Evolutionary conservation across 257 asterid species (phyloP).

Genomic region (Petrea volubilis): DNA sequence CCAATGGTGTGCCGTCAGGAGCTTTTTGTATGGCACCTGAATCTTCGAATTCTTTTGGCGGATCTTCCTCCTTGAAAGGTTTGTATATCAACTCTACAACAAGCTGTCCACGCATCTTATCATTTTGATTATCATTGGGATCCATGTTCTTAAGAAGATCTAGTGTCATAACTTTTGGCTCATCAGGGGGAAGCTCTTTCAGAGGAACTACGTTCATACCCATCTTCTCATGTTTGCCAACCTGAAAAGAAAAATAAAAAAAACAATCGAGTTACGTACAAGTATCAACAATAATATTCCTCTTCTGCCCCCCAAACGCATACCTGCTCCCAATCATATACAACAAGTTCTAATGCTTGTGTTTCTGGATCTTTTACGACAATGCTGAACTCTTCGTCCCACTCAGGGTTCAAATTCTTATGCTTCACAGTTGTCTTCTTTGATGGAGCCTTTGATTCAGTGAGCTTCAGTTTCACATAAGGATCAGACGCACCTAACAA

Average conservation of each 20-base stretch:
- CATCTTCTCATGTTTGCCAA: constrained; percentile 96
- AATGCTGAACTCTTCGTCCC: constrained; percentile 90
- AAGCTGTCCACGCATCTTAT: constrained; percentile 86
- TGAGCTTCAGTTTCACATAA: constrained; percentile 87
- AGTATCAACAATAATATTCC: neutral
- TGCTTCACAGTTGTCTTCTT: constrained; percentile 89
- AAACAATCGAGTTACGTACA: neutral
- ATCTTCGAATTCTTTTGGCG: constrained; percentile 48
- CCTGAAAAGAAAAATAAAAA: constrained; percentile 39
- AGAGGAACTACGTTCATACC: constrained; percentile 84
- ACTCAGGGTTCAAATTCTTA: constrained; percentile 83
- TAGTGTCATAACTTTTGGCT: constrained; percentile 64
- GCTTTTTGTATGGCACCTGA: constrained; percentile 56
- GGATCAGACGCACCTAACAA: constrained; percentile 94
- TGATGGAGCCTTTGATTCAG: constrained; percentile 93
- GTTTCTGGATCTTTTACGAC: constrained; percentile 86
- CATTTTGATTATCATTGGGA: constrained; percentile 66
- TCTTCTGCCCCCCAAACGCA: neutral
- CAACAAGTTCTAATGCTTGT: constrained; percentile 71
- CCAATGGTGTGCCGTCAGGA: constrained; percentile 86
- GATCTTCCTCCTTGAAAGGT: constrained; percentile 82
- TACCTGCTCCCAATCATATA: constrained; percentile 99
- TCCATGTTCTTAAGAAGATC: constrained; percentile 84
- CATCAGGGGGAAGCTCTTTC: constrained; percentile 82
- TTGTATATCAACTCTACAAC: constrained; percentile 82